These are phyloP conservation scores for Viridothelium virens DNA, from an alignment of 495 filamentous ascomycete species.

Conservation along the genomic window DNA sequence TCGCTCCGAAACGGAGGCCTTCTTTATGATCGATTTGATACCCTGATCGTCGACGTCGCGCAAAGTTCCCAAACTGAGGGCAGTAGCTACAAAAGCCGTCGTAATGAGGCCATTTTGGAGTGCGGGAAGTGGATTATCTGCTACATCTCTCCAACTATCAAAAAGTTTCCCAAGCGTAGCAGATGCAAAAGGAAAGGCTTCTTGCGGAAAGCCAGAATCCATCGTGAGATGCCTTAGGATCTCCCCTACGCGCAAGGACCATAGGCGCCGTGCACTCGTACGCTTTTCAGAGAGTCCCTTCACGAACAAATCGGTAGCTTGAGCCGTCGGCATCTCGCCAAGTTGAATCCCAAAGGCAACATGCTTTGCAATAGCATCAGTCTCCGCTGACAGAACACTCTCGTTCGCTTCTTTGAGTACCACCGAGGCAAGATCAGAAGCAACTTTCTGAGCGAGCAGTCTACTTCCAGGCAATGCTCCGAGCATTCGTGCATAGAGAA, in stretches of 20 bases:
- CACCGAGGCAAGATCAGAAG: slow-evolving; percentile 53
- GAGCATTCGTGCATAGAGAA: slow-evolving; percentile 72
- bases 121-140: slow-evolving; percentile 64
- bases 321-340: slow-evolving; percentile 50
- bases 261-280: slow-evolving; percentile 64
- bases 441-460: slow-evolving; percentile 56
- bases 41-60: slow-evolving; percentile 38
- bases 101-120: slow-evolving; percentile 69
- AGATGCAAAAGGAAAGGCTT: slow-evolving; percentile 47
- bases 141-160: slow-evolving; percentile 67
- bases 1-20: slow-evolving; percentile 52
- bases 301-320: slow-evolving; percentile 58
- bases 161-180: slow-evolving; percentile 57
- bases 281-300: slow-evolving; percentile 85
- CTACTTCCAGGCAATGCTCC: slow-evolving; percentile 49
- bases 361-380: slow-evolving; percentile 57
- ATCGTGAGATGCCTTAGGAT: slow-evolving; percentile 50
- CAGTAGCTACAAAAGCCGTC: slow-evolving; percentile 63
- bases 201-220: slow-evolving; percentile 25
- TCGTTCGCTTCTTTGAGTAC: slow-evolving; percentile 82
- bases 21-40: slow-evolving; percentile 46
- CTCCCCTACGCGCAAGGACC: slow-evolving; percentile 68
- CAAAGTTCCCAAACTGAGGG: slow-evolving; percentile 47
- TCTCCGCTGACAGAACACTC: slow-evolving; percentile 64
- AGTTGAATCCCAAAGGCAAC: slow-evolving; percentile 51